Evolutionary conservation across 2,329 filamentous ascomycete genomes (phyloP).

Genomic region (Trichophaea hybrida): DNA sequence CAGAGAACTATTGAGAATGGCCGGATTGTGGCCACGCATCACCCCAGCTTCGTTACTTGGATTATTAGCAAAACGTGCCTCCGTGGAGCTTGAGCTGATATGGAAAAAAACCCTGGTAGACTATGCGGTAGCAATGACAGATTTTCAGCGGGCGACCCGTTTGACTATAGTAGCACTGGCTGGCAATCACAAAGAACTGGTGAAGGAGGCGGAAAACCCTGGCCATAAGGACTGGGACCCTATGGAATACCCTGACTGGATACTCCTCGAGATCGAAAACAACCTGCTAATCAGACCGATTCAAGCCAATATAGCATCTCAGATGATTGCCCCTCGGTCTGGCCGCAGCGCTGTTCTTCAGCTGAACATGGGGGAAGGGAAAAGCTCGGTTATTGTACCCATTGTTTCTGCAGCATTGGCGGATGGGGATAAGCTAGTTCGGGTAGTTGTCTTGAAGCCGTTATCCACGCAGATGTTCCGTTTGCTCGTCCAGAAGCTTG

Average conservation of each 20-base stretch:
- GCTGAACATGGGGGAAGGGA: constrained; percentile 59
- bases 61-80: constrained; percentile 24
- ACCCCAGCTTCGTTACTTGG: constrained; percentile 29
- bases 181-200: background rate
- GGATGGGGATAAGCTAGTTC: constrained; percentile 38
- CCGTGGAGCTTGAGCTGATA: constrained; percentile 20
- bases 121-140: constrained; percentile 34
- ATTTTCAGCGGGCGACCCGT: constrained; percentile 35
- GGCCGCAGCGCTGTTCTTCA: constrained; percentile 44
- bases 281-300: constrained; percentile 47
- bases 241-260: constrained; percentile 43
- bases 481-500: constrained; percentile 41
- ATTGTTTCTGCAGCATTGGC: constrained; percentile 44
- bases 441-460: constrained; percentile 48
- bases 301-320: constrained; percentile 43
- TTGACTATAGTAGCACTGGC: constrained; percentile 29
- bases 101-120: constrained; percentile 29
- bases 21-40: constrained; percentile 28
- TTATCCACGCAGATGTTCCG: constrained; percentile 48
- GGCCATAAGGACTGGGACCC: constrained; percentile 47
- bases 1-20: background rate
- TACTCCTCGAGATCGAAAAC: constrained; percentile 52
- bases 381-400: constrained; percentile 54
- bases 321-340: constrained; percentile 39
- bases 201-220: constrained; percentile 6